Conservation (phyloP, 345 rosid genomes). For the Corchorus capsularis region DNA sequence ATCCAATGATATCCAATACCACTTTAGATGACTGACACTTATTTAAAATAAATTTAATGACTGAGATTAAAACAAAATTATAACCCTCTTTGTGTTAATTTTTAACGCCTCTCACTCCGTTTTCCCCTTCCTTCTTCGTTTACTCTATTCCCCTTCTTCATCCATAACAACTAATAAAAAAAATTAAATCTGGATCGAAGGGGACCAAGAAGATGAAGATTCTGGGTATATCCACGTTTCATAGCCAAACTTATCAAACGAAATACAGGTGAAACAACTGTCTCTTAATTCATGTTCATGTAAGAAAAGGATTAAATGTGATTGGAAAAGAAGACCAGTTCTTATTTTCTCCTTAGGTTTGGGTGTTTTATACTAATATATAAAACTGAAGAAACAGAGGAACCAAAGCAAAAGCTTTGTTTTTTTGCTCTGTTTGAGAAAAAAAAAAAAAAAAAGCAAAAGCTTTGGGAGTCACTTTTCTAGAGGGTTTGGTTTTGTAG, state of each 20-base stretch:
- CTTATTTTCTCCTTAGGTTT: not conserved
- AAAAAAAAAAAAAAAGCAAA: too few species aligned
- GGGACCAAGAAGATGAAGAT: slow-evolving; percentile 61
- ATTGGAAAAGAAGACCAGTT: not conserved
- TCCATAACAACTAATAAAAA: too few species aligned
- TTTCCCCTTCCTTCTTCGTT: too few species aligned
- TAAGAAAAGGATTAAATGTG: not conserved
- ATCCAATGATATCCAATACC: too few species aligned
- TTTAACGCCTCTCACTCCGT: too few species aligned
- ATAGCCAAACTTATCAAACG: slow-evolving; percentile 27
- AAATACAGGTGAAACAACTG: not conserved
- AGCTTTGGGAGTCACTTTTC: not conserved
- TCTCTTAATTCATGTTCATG: not conserved
- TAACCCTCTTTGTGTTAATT: too few species aligned
- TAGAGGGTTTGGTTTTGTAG: not conserved
- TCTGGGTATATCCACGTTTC: slow-evolving; percentile 81
- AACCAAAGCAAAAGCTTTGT: too few species aligned
- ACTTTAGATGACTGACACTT: too few species aligned
- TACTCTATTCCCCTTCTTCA: too few species aligned
- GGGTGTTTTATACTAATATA: slow-evolving; percentile 1
- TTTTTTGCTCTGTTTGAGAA: too few species aligned
- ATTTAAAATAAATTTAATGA: too few species aligned
- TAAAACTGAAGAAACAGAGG: not conserved
- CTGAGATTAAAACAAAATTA: too few species aligned
- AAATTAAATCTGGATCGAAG: slow-evolving; percentile 65